These are phyloP conservation scores for Serendipita sp. DNA, from an alignment of 768 basidiomycete genomes.

Conservation along the genomic window DNA sequence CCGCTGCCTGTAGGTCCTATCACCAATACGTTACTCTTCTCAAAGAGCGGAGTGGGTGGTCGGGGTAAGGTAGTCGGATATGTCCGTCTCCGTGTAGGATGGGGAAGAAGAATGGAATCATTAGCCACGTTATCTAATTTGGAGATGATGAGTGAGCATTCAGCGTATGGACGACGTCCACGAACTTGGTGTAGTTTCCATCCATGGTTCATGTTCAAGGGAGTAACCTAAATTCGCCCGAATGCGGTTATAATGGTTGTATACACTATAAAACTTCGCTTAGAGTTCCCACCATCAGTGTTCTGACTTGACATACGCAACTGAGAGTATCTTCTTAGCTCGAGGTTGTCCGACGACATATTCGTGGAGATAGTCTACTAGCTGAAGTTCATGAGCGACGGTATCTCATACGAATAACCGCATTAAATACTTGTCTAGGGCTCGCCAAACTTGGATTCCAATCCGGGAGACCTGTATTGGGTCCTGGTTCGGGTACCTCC, in stretches of 20 bases:
- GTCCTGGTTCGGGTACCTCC: neutral
- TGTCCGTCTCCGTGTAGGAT: slow-evolving; percentile 28
- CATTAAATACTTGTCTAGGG: slow-evolving; percentile 29
- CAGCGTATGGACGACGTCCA: neutral
- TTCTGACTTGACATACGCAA: slow-evolving; percentile 49
- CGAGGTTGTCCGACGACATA: slow-evolving; percentile 83
- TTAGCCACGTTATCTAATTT: neutral
- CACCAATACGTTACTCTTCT: slow-evolving; percentile 92
- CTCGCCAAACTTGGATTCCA: slow-evolving; percentile 31
- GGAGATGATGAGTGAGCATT: too few species aligned
- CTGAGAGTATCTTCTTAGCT: slow-evolving; percentile 86
- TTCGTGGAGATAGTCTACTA: slow-evolving; percentile 71
- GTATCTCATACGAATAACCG: neutral
- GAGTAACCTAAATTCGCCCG: slow-evolving; percentile 37
- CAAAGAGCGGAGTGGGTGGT: slow-evolving; percentile 40
- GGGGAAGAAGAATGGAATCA: slow-evolving; percentile 35
- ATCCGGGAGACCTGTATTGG: neutral
- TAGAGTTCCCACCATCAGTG: slow-evolving; percentile 3
- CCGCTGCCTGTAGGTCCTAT: slow-evolving; percentile 29
- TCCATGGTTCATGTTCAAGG: neutral
- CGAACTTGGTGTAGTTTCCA: neutral
- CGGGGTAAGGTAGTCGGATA: slow-evolving; percentile 27
- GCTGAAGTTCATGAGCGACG: slow-evolving; percentile 25
- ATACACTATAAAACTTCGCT: slow-evolving; percentile 40
- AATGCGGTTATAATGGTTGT: slow-evolving; percentile 88